A percentile compares a stretch with the other conserved stretches of the same genome.
These are phyloP conservation scores for Mycosarcoma maydis DNA, from an alignment of 1,284 basidiomycete species.

Conservation along the genomic window DNA sequence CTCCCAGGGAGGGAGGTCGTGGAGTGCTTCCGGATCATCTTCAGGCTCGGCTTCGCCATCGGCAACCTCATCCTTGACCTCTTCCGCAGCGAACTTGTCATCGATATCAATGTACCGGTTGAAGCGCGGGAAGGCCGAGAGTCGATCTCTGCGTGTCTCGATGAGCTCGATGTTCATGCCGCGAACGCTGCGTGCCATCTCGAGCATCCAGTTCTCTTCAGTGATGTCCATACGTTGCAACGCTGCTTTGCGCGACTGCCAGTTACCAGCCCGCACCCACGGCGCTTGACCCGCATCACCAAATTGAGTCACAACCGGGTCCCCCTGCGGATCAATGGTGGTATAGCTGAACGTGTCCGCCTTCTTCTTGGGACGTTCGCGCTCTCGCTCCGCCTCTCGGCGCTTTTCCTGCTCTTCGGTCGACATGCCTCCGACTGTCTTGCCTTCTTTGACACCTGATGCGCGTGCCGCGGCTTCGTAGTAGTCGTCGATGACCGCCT, in stretches of 20 bases:
- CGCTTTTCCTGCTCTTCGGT: conserved; percentile 51
- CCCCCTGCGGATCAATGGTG: conserved; percentile 58
- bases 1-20: conserved; percentile 60
- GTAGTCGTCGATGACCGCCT: conserved; percentile 93
- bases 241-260: conserved; percentile 46
- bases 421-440: conserved; percentile 56
- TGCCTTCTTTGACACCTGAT: conserved; percentile 62
- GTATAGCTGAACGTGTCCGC: conserved; percentile 55
- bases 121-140: conserved; percentile 48
- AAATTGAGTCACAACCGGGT: conserved; percentile 58
- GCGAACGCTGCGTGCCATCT: conserved; percentile 62
- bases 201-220: conserved; percentile 66
- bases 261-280: conserved; percentile 57
- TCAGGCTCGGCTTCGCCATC: conserved; percentile 43
- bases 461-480: conserved; percentile 83
- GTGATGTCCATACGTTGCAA: conserved; percentile 58
- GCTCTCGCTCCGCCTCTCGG: conserved; percentile 54
- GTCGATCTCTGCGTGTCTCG: conserved; percentile 52
- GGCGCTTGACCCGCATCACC: conserved; percentile 62
- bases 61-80: conserved; percentile 15
- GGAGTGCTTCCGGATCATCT: conserved; percentile 48
- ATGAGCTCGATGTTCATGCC: conserved; percentile 63
- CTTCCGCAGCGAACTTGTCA: conserved; percentile 13
- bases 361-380: conserved; percentile 50
- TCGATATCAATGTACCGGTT: conserved; percentile 39